phyloP scores from a whole-genome alignment of 2,329 filamentous ascomycete genomes.

The Curvularia hawaiiensis region DNA sequence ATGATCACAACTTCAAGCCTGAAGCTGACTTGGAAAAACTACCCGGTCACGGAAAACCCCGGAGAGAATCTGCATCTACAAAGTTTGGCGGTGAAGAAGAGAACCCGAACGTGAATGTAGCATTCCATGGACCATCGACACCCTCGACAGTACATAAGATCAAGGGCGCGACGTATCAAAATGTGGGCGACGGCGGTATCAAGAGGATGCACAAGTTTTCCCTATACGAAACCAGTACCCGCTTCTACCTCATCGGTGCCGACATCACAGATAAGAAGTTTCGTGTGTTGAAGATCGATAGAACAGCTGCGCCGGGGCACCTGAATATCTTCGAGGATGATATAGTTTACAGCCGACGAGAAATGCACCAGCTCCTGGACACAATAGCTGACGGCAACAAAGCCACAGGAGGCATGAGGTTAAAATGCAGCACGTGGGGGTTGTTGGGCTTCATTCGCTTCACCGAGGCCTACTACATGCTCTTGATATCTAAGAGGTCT shows the following conservation, averaged over 20 bases:
- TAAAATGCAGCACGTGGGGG: constrained; percentile 92
- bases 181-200: constrained; percentile 51
- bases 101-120: constrained; percentile 46
- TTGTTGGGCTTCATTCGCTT: constrained; percentile 94
- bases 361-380: constrained; percentile 92
- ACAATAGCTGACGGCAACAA: constrained; percentile 96
- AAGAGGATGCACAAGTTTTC: constrained; percentile 89
- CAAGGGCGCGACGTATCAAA: constrained; percentile 48
- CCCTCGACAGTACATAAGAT: constrained; percentile 46
- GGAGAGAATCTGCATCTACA: constrained; percentile 38
- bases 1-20: constrained; percentile 36
- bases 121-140: constrained; percentile 48
- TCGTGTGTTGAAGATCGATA: constrained; percentile 92
- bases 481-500: constrained; percentile 92
- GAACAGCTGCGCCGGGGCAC: constrained; percentile 78
- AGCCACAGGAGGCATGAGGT: constrained; percentile 83
- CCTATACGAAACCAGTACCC: constrained; percentile 92
- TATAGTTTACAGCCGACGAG: constrained; percentile 87
- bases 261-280: constrained; percentile 89
- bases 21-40: constrained; percentile 41
- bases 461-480: constrained; percentile 96
- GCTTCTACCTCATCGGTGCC: constrained; percentile 92
- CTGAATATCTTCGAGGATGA: constrained; percentile 91
- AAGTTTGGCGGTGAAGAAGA: constrained; percentile 51
- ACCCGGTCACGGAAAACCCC: constrained; percentile 31